These are phyloP conservation scores for Neonectria sp. DNA, from an alignment of 2,329 filamentous ascomycete species.

Conservation along the genomic window DNA sequence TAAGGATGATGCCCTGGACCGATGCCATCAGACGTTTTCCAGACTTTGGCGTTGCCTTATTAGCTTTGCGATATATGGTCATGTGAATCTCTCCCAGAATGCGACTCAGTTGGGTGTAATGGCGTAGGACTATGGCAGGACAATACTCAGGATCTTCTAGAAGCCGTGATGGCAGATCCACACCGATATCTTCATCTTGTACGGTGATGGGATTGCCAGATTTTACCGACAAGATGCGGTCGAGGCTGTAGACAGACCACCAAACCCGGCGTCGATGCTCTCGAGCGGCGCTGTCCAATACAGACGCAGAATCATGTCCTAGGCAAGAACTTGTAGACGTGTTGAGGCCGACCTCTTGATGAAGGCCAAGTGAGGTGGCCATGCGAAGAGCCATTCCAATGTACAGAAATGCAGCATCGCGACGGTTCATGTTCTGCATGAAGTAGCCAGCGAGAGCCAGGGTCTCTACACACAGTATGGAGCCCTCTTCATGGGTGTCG, in stretches of 20 bases:
- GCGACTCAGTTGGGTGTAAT: slow-evolving; percentile 48
- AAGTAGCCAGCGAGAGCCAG: not conserved
- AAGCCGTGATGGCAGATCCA: slow-evolving; percentile 36
- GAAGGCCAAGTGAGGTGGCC: slow-evolving; percentile 59
- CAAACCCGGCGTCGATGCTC: slow-evolving; percentile 49
- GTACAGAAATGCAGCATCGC: slow-evolving; percentile 48
- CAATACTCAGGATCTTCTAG: slow-evolving; percentile 45
- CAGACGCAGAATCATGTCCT: not conserved
- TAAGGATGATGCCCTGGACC: slow-evolving; percentile 21
- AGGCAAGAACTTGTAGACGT: slow-evolving; percentile 12
- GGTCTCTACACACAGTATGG: not conserved
- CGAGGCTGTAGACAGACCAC: slow-evolving; percentile 54
- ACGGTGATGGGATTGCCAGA: slow-evolving; percentile 51
- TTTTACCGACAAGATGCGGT: slow-evolving; percentile 52
- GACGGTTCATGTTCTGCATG: slow-evolving; percentile 33
- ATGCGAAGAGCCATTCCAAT: slow-evolving; percentile 56
- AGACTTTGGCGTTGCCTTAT: slow-evolving; percentile 12
- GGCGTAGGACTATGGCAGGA: slow-evolving; percentile 40
- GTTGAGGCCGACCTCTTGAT: slow-evolving; percentile 50
- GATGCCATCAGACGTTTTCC: slow-evolving; percentile 15
- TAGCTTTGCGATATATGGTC: slow-evolving; percentile 41
- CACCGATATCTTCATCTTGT: slow-evolving; percentile 52
- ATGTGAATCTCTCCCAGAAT: slow-evolving; percentile 62
- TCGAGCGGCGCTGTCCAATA: slow-evolving; percentile 40
- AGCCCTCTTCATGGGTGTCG: slow-evolving; percentile 66